A percentile compares a stretch with the other conserved stretches of the same genome.
These are phyloP conservation scores for Halophytophthora polymorphica DNA, from an alignment of 352 stramenopile genomes.

Conservation along the genomic window DNA sequence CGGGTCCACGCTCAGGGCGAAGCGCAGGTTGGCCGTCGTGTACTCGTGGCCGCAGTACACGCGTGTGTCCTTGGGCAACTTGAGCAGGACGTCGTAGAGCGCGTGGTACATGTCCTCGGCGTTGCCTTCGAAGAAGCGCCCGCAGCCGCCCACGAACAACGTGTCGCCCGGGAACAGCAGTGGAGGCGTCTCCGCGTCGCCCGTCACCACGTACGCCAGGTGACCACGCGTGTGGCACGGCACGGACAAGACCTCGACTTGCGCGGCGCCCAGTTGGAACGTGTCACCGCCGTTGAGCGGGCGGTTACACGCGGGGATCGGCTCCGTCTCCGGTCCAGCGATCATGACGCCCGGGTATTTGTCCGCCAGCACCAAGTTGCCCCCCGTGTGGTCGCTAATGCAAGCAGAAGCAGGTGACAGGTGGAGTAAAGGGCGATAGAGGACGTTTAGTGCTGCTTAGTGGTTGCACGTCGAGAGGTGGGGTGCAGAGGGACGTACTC, in stretches of 20 bases:
- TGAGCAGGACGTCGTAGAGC: constrained; percentile 85
- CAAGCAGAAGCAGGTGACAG: background rate
- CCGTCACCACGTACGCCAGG: constrained; percentile 84
- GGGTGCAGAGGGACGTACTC: constrained; percentile 62
- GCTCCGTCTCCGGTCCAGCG: constrained; percentile 64
- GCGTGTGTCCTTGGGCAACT: constrained; percentile 80
- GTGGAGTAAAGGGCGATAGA: too few species aligned
- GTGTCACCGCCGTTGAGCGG: constrained; percentile 74
- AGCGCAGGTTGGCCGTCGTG: constrained; percentile 91
- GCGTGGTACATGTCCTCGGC: constrained; percentile 87
- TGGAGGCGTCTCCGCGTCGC: constrained; percentile 67
- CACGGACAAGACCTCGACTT: constrained; percentile 74
- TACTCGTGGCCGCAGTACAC: constrained; percentile 93
- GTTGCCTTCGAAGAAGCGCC: constrained; percentile 87
- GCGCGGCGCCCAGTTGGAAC: constrained; percentile 73
- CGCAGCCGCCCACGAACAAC: constrained; percentile 83
- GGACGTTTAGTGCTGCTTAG: too few species aligned
- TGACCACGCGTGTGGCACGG: constrained; percentile 84
- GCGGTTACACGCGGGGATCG: constrained; percentile 70
- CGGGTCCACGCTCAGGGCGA: constrained; percentile 91
- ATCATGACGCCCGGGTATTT: constrained; percentile 70
- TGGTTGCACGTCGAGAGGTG: too few species aligned
- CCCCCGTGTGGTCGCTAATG: constrained; percentile 72
- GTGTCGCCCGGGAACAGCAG: constrained; percentile 87
- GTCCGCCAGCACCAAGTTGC: constrained; percentile 64